A percentile compares a stretch with the other conserved stretches of the same genome.
Conservation (phyloP, 768 basidiomycete species). For the Fomitopsis pulvina region DNA sequence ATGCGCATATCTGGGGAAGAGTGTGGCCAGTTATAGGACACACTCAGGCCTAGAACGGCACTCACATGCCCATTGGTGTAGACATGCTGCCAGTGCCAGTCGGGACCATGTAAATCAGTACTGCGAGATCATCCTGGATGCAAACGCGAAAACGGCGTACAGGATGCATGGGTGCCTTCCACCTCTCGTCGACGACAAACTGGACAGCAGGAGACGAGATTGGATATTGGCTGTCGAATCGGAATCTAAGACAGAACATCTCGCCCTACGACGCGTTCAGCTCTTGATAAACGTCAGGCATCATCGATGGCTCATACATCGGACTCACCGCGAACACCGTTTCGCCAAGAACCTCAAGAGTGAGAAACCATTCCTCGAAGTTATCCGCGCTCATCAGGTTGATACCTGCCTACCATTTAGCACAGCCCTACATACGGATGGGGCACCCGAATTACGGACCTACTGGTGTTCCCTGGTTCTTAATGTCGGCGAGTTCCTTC, state of each 20-base stretch:
- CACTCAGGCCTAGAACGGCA: constrained; percentile 1
- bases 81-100: constrained; percentile 51
- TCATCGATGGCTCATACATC: not conserved
- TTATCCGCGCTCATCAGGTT: constrained; percentile 68
- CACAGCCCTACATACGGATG: not conserved
- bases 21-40: not conserved
- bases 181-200: constrained; percentile 63
- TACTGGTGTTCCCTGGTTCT: constrained; percentile 58
- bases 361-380: constrained; percentile 70
- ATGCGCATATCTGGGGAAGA: constrained; percentile 74
- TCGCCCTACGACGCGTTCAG: constrained; percentile 49
- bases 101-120: not conserved
- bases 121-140: not conserved
- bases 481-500: constrained; percentile 68
- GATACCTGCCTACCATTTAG: constrained; percentile 44
- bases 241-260: constrained; percentile 71
- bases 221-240: constrained; percentile 77
- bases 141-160: constrained; percentile 34
- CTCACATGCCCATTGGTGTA: constrained; percentile 82
- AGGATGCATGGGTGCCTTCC: constrained; percentile 72
- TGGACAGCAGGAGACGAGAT: constrained; percentile 86
- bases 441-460: constrained; percentile 31
- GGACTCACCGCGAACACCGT: constrained; percentile 63
- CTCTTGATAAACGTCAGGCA: not conserved
- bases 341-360: constrained; percentile 81